Evolutionary conservation across 176 grass and related monocot species (phyloP).

Genomic region (Metroxylon sagu): DNA sequence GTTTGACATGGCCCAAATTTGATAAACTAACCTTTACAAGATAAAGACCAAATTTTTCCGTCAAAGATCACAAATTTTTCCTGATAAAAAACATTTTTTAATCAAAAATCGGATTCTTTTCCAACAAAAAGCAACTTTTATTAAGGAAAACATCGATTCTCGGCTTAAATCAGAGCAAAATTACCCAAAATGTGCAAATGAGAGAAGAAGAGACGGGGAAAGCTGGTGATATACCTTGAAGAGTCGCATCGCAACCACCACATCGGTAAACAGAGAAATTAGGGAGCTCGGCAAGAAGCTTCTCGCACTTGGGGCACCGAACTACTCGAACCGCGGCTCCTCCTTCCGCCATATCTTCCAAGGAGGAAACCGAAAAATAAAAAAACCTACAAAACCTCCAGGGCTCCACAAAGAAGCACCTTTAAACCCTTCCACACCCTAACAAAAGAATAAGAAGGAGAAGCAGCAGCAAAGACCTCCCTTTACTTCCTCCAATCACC

Average conservation of each 20-base stretch:
- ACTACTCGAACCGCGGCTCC: constrained; percentile 63
- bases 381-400: too few relatives aligned
- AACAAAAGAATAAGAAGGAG: too few relatives aligned
- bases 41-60: too few relatives aligned
- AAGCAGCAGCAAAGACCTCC: neutral
- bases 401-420: too few relatives aligned
- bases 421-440: too few relatives aligned
- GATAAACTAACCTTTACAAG: too few relatives aligned
- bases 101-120: too few relatives aligned
- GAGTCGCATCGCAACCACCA: constrained; percentile 73
- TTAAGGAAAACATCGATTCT: too few relatives aligned
- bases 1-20: neutral
- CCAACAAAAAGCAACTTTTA: too few relatives aligned
- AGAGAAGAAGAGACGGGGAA: neutral
- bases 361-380: too few relatives aligned
- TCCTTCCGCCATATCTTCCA: constrained; percentile 15
- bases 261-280: constrained; percentile 83
- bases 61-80: too few relatives aligned
- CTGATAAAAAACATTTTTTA: too few relatives aligned
- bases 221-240: constrained; percentile 39
- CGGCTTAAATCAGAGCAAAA: neutral
- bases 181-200: neutral
- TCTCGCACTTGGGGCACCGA: constrained; percentile 90
- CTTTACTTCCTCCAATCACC: neutral
- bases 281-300: constrained; percentile 83